Percentiles rank a stretch among this genome's conserved stretches.
Conservation (phyloP, 2,329 filamentous ascomycete species). For the Microascus cirrosus region DNA sequence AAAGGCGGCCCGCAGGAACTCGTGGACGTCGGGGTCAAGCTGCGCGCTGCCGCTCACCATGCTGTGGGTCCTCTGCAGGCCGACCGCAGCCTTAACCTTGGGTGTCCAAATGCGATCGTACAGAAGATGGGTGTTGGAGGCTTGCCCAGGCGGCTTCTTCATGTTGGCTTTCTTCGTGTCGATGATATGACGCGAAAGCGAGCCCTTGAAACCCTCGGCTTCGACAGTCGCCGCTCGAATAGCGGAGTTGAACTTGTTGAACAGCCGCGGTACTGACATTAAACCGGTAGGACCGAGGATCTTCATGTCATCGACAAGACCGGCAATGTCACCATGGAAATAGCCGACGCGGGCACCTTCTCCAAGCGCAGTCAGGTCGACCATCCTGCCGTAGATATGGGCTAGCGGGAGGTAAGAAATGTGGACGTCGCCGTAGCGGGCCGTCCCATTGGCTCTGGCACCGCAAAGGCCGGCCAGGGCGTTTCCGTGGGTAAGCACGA, state of each 20-base stretch:
- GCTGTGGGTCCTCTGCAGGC: conserved; percentile 58
- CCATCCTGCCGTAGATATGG: conserved; percentile 83
- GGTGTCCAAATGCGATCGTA: conserved; percentile 85
- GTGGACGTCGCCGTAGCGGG: conserved; percentile 45
- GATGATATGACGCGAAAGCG: conserved; percentile 70
- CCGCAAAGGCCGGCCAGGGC: conserved; percentile 62
- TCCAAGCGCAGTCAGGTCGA: conserved; percentile 65
- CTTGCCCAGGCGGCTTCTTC: conserved; percentile 58
- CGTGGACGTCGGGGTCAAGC: conserved; percentile 76
- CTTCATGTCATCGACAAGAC: conserved; percentile 86
- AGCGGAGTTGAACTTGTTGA: conserved; percentile 77
- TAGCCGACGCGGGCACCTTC: conserved; percentile 71
- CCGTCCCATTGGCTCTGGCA: conserved; percentile 43
- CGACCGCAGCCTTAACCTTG: conserved; percentile 75
- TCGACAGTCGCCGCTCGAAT: conserved; percentile 73
- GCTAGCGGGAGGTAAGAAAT: conserved; percentile 88
- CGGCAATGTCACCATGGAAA: conserved; percentile 83
- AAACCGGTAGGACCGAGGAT: conserved; percentile 72
- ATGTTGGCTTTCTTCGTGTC: conserved; percentile 70
- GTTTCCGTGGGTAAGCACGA: conserved; percentile 70
- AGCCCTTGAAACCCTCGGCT: conserved; percentile 67
- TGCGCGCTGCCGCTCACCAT: conserved; percentile 88
- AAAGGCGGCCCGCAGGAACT: conserved; percentile 78
- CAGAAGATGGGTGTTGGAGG: conserved; percentile 66
- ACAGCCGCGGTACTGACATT: conserved; percentile 82